Percentiles rank a stretch among this genome's conserved stretches.
Conservation (phyloP, 2,329 filamentous ascomycete genomes). For the Clonostachys solani region DNA sequence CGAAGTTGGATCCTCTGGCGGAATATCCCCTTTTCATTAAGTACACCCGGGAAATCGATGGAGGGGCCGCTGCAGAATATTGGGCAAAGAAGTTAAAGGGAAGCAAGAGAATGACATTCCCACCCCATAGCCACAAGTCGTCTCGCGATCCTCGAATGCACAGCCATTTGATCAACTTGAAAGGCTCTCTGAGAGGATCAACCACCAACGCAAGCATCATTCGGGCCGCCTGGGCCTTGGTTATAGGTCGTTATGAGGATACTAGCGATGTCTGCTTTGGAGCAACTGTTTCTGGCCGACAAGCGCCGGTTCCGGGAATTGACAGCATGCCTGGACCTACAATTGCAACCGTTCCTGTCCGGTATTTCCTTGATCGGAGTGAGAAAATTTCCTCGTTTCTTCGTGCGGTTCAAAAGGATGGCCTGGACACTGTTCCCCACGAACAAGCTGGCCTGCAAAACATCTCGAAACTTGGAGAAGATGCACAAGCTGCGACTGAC, state of each 20-base stretch:
- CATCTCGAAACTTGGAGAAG: slow-evolving; percentile 4
- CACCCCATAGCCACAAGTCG: neutral
- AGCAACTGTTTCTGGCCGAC: slow-evolving; percentile 12
- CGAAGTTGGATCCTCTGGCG: neutral
- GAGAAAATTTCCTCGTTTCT: slow-evolving; percentile 8
- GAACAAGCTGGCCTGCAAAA: slow-evolving; percentile 12
- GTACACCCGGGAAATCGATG: neutral
- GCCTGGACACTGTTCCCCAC: slow-evolving; percentile 6
- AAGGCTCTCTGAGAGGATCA: neutral
- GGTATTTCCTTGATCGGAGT: slow-evolving; percentile 2
- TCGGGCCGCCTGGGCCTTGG: slow-evolving; percentile 19
- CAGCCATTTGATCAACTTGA: neutral
- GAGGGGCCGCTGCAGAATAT: neutral
- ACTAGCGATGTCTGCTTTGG: slow-evolving; percentile 15
- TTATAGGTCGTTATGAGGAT: slow-evolving; percentile 8
- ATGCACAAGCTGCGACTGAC: slow-evolving; percentile 5
- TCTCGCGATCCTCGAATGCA: neutral
- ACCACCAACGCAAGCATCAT: slow-evolving; percentile 11
- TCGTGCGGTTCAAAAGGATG: slow-evolving; percentile 7
- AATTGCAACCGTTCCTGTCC: slow-evolving; percentile 11
- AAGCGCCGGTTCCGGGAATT: slow-evolving; percentile 11
- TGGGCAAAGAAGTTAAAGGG: neutral
- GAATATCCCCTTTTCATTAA: slow-evolving; percentile 6
- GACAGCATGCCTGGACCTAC: slow-evolving; percentile 12
- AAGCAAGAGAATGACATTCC: slow-evolving; percentile 1